Conservation (phyloP, 345 rosid genomes). For the Eucalyptus erythrocorys region DNA sequence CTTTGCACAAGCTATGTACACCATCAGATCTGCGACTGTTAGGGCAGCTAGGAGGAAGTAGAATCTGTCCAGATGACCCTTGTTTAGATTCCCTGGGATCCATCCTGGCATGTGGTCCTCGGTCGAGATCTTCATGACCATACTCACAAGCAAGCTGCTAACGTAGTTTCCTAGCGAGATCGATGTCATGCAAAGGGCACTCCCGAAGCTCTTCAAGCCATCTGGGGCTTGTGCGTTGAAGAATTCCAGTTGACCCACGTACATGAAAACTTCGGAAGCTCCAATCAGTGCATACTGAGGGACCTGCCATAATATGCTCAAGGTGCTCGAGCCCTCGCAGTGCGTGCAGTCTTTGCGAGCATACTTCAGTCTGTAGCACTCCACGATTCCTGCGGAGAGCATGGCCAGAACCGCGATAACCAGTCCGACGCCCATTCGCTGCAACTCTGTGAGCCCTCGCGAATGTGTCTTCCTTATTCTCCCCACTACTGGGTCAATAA, state of each 20-base stretch:
- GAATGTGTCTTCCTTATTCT: conserved; percentile 36
- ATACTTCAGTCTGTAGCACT: conserved; percentile 60
- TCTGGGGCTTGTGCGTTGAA: conserved; percentile 97
- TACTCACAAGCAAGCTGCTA: conserved; percentile 86
- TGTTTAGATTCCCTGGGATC: conserved; percentile 95
- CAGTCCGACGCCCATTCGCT: conserved; percentile 95
- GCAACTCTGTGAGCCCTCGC: conserved; percentile 76
- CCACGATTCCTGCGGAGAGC: conserved; percentile 83
- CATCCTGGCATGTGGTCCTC: conserved; percentile 90
- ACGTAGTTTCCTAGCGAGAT: conserved; percentile 97
- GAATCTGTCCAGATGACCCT: conserved; percentile 89
- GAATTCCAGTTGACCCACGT: conserved; percentile 93
- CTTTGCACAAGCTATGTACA: conserved; percentile 66
- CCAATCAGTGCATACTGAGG: conserved; percentile 91
- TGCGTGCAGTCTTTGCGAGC: conserved; percentile 55
- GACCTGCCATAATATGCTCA: conserved; percentile 98
- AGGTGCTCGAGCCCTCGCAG: conserved; percentile 86
- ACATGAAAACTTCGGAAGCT: conserved; percentile 99
- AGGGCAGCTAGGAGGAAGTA: conserved; percentile 83
- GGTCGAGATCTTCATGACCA: conserved; percentile 89
- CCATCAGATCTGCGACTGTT: conserved; percentile 48
- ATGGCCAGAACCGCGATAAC: conserved; percentile 87
- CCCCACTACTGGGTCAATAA: conserved; percentile 60
- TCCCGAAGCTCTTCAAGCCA: conserved; percentile 90
- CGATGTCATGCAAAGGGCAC: conserved; percentile 94